Evolutionary conservation across 345 rosid genomes (phyloP).

Genomic region (Cardamine resedifolia): DNA sequence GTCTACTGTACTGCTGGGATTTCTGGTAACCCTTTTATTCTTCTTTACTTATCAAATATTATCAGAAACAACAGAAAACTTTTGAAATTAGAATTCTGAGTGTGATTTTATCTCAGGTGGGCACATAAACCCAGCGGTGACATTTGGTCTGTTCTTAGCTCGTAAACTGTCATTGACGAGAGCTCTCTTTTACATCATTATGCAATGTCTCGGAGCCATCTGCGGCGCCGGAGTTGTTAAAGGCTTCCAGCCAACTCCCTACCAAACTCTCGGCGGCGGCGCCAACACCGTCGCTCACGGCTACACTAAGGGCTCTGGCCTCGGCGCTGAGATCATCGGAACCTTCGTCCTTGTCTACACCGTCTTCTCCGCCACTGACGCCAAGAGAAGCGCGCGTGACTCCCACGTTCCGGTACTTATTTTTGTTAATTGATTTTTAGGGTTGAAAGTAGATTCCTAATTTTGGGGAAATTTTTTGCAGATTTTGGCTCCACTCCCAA

Average conservation of each 20-base stretch:
- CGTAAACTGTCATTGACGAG: slow-evolving; percentile 41
- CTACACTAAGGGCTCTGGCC: slow-evolving; percentile 47
- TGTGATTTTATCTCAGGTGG: slow-evolving; percentile 37
- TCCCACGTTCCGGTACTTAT: slow-evolving; percentile 37
- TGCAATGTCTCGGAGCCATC: slow-evolving; percentile 48
- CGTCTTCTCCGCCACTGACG: slow-evolving; percentile 53
- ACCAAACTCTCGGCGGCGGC: slow-evolving; percentile 45
- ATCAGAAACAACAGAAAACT: no score
- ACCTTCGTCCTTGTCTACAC: slow-evolving; percentile 49
- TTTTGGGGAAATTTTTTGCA: no score
- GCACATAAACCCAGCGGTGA: slow-evolving; percentile 49
- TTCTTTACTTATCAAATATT: not conserved
- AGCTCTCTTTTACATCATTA: slow-evolving; percentile 42
- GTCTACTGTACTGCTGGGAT: slow-evolving; percentile 54
- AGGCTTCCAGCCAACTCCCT: slow-evolving; percentile 39
- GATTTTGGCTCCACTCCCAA: slow-evolving; percentile 69
- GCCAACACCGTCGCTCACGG: slow-evolving; percentile 48
- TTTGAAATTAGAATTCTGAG: not conserved
- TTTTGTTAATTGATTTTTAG: not conserved
- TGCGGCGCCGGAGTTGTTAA: slow-evolving; percentile 53
- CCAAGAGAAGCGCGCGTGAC: slow-evolving; percentile 53
- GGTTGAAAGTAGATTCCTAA: not conserved
- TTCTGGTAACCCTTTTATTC: slow-evolving; percentile 37
- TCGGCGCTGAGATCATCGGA: slow-evolving; percentile 45
- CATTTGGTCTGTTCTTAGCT: slow-evolving; percentile 43